These are phyloP conservation scores for Venustampulla echinocandica DNA, from an alignment of 495 filamentous ascomycete genomes.

Conservation along the genomic window DNA sequence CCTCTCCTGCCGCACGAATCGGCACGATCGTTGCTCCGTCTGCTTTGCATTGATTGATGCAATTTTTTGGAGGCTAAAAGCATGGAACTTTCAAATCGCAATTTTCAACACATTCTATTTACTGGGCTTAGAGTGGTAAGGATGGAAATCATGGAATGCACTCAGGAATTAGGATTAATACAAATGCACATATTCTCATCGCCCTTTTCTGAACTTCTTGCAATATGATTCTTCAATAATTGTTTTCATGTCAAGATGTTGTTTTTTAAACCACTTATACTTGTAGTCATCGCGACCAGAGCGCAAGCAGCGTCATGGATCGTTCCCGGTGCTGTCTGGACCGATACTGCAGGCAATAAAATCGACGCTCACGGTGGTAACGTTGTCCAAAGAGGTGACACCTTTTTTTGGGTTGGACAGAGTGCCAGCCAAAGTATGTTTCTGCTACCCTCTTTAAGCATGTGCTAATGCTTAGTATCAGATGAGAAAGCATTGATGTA, in stretches of 20 bases:
- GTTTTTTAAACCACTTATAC: neutral
- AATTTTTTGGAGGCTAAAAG: neutral
- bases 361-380: slow-evolving; percentile 49
- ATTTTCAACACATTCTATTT: neutral
- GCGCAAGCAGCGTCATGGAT: slow-evolving; percentile 20
- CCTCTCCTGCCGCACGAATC: too few species aligned
- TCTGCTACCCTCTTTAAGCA: neutral
- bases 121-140: neutral
- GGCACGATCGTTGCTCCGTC: neutral
- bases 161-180: neutral
- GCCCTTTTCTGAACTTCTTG: neutral
- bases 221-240: neutral
- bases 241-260: neutral
- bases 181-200: neutral
- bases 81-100: neutral
- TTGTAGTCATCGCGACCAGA: neutral
- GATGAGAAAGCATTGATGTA: slow-evolving; percentile 36
- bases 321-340: slow-evolving; percentile 46
- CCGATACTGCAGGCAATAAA: slow-evolving; percentile 30
- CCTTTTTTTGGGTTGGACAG: slow-evolving; percentile 48
- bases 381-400: slow-evolving; percentile 31
- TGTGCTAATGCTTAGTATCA: slow-evolving; percentile 11
- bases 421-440: slow-evolving; percentile 30
- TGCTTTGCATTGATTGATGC: neutral
- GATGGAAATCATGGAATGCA: neutral